Evolutionary conservation across 2,329 filamentous ascomycete species (phyloP).

Genomic region (Fusarium udum): DNA sequence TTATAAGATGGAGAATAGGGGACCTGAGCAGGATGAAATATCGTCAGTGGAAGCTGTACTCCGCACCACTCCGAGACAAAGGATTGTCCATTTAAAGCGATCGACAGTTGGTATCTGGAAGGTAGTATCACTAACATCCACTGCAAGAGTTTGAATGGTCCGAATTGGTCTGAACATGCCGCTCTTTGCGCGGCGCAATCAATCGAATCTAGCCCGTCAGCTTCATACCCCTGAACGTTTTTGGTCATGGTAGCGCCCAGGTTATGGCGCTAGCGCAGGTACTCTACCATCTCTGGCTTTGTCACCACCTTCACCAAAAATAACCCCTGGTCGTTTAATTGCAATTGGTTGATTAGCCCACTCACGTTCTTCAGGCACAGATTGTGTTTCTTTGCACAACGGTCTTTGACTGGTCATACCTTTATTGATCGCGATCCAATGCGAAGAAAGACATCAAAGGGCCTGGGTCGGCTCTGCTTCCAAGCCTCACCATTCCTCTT

Average conservation of each 20-base stretch:
- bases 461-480: neutral
- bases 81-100: neutral
- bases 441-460: constrained; percentile 2
- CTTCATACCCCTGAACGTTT: constrained; percentile 10
- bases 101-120: neutral
- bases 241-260: constrained; percentile 19
- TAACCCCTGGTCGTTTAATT: constrained; percentile 8
- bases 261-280: constrained; percentile 31
- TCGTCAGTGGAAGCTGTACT: neutral
- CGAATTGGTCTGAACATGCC: constrained; percentile 7
- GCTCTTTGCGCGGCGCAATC: constrained; percentile 23
- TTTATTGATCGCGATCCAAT: constrained; percentile 10
- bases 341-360: constrained; percentile 21
- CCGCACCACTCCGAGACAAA: neutral
- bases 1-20: neutral
- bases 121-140: constrained; percentile 20
- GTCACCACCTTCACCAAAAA: constrained; percentile 35
- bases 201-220: constrained; percentile 3
- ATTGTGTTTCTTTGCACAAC: constrained; percentile 14
- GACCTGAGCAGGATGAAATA: neutral
- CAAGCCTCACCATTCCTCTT: constrained; percentile 27
- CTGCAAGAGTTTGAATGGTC: neutral
- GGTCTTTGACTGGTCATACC: constrained; percentile 1
- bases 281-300: constrained; percentile 22
- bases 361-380: constrained; percentile 23